Percentiles rank a stretch among this genome's conserved stretches.
Conservation (phyloP, 495 filamentous ascomycete genomes). For the Pyronema domesticum region DNA sequence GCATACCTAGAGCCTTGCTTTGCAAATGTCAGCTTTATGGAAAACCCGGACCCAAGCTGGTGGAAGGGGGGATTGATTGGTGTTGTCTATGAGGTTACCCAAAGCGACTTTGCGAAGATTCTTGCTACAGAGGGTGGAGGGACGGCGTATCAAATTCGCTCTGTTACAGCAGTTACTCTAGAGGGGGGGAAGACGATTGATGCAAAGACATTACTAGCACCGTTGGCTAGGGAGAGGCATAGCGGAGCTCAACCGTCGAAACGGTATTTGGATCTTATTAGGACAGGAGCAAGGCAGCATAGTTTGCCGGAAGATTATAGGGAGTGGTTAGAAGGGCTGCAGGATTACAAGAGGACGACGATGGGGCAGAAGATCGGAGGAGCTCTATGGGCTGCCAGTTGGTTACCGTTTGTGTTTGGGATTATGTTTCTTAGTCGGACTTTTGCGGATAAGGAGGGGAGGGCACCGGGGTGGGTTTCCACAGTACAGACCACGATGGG, state of each 20-base stretch:
- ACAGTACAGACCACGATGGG: slow-evolving; percentile 14
- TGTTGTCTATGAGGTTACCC: slow-evolving; percentile 85
- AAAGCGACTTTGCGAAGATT: slow-evolving; percentile 63
- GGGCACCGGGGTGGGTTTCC: slow-evolving; percentile 48
- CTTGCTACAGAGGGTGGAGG: slow-evolving; percentile 84
- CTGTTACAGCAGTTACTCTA: slow-evolving; percentile 46
- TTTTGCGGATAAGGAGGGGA: slow-evolving; percentile 46
- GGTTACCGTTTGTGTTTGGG: slow-evolving; percentile 39
- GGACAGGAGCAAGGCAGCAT: slow-evolving; percentile 57
- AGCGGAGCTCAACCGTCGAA: slow-evolving; percentile 62
- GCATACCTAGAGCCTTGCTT: slow-evolving; percentile 87
- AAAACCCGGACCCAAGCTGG: background rate
- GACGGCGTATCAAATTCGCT: slow-evolving; percentile 59
- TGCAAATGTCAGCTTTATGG: slow-evolving; percentile 48
- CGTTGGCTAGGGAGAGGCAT: background rate
- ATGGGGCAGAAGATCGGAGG: slow-evolving; percentile 46
- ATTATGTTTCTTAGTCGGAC: slow-evolving; percentile 31
- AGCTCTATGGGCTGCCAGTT: slow-evolving; percentile 39
- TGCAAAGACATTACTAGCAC: slow-evolving; percentile 24
- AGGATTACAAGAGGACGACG: slow-evolving; percentile 51
- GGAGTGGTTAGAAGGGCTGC: slow-evolving; percentile 45
- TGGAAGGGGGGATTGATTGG: slow-evolving; percentile 74
- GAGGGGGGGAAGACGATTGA: slow-evolving; percentile 11
- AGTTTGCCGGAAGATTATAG: slow-evolving; percentile 57
- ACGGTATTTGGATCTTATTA: slow-evolving; percentile 62